phyloP scores from a whole-genome alignment of 352 stramenopile species.

The Hyaloperonospora brassicae region DNA sequence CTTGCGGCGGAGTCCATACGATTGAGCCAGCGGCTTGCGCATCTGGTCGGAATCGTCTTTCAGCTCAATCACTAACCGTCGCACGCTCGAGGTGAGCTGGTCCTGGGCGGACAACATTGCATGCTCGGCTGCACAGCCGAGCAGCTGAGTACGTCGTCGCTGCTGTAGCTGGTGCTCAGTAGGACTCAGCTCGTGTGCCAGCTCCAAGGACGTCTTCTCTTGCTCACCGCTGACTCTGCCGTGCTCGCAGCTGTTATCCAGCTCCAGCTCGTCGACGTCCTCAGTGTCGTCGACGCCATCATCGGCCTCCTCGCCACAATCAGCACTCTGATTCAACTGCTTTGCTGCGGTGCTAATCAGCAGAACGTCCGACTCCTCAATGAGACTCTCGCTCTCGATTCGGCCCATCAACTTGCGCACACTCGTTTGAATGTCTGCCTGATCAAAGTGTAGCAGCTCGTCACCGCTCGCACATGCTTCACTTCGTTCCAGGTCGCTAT shows the following conservation, averaged over 20 bases:
- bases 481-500: conserved; percentile 1
- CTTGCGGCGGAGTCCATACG: conserved; percentile 19
- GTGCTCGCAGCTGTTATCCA: conserved; percentile 14
- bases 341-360: conserved; percentile 6
- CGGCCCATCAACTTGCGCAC: conserved; percentile 42
- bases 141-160: conserved; percentile 12
- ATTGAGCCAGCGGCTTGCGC: conserved; percentile 15
- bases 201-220: conserved; percentile 9
- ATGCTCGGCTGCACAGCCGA: conserved; percentile 30
- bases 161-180: conserved; percentile 15
- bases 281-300: conserved; percentile 11
- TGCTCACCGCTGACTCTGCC: conserved; percentile 9
- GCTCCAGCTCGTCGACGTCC: conserved; percentile 9
- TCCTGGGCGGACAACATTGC: conserved; percentile 35
- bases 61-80: conserved; percentile 64
- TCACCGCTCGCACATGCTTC: conserved; percentile 8
- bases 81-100: conserved; percentile 64
- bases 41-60: conserved; percentile 55
- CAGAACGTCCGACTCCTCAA: conserved; percentile 14
- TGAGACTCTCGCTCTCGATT: conserved; percentile 41
- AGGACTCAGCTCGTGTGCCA: conserved; percentile 16
- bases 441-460: conserved; percentile 40
- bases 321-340: conserved; percentile 38
- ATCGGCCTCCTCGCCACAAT: conserved; percentile 11
- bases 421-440: conserved; percentile 31